Evolutionary conservation across 148 eudicot genomes (phyloP).

Genomic region (Fagopyrum homotropicum): DNA sequence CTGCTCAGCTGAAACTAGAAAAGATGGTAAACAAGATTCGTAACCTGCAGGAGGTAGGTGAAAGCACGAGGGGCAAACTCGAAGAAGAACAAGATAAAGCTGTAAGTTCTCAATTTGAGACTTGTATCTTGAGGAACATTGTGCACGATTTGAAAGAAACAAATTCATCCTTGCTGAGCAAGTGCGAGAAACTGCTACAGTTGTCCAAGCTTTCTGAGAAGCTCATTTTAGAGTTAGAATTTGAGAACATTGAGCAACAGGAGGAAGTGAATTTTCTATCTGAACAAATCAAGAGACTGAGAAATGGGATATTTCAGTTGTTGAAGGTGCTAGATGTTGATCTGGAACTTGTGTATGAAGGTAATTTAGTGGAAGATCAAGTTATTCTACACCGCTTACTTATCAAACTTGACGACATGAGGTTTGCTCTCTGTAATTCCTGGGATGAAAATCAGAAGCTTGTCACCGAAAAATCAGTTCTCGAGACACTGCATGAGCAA

Average conservation of each 20-base stretch:
- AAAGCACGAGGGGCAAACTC: slow-evolving; percentile 39
- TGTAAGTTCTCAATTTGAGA: slow-evolving; percentile 58
- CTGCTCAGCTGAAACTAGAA: slow-evolving; percentile 36
- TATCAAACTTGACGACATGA: slow-evolving; percentile 39
- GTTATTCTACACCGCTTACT: slow-evolving; percentile 34
- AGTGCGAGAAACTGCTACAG: slow-evolving; percentile 59
- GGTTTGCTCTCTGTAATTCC: slow-evolving; percentile 31
- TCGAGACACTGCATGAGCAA: slow-evolving; percentile 50
- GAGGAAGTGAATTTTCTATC: slow-evolving; percentile 47
- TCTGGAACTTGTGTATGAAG: slow-evolving; percentile 29
- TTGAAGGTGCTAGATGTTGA: slow-evolving; percentile 43
- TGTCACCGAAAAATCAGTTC: slow-evolving; percentile 50
- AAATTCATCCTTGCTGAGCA: slow-evolving; percentile 36
- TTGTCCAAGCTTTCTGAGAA: slow-evolving; percentile 55
- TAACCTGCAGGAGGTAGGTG: slow-evolving; percentile 44
- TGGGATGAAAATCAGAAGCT: slow-evolving; percentile 57
- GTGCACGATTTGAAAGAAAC: slow-evolving; percentile 52
- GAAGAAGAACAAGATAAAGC: slow-evolving; percentile 60
- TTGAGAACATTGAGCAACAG: slow-evolving; percentile 42
- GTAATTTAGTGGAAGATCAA: slow-evolving; percentile 36
- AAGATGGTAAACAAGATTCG: slow-evolving; percentile 41
- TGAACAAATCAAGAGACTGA: slow-evolving; percentile 43
- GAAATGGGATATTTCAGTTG: slow-evolving; percentile 49
- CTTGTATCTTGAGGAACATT: slow-evolving; percentile 49
- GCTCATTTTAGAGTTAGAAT: slow-evolving; percentile 48